Percentiles rank a stretch among this genome's conserved stretches.
phyloP scores from a whole-genome alignment of 164 flowering plant genomes.

The Saururus chinensis region DNA sequence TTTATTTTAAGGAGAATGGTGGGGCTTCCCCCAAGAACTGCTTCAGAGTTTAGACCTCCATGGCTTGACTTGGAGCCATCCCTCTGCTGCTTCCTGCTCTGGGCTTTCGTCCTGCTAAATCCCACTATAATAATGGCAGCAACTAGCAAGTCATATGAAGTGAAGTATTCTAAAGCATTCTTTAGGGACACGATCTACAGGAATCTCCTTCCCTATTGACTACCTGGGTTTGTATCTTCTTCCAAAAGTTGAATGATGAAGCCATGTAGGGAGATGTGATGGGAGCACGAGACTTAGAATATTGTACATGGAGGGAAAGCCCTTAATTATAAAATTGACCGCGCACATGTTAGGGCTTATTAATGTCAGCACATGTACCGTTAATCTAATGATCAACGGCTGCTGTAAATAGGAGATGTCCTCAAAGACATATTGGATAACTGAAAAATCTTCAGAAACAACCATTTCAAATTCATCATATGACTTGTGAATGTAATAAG shows the following conservation, averaged over 20 bases:
- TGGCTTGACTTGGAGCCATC: neutral
- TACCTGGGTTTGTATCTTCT: constrained; percentile 1
- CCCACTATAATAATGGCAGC: neutral
- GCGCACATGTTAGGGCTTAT: too few relatives aligned
- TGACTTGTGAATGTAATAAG: neutral
- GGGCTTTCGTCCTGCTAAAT: neutral
- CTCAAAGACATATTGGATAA: too few relatives aligned
- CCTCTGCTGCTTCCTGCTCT: neutral
- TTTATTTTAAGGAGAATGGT: too few relatives aligned
- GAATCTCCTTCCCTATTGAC: constrained; percentile 1
- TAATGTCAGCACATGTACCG: too few relatives aligned
- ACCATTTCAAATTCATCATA: constrained; percentile 1
- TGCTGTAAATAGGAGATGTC: too few relatives aligned
- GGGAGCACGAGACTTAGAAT: too few relatives aligned
- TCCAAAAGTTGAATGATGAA: neutral
- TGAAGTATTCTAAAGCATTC: neutral
- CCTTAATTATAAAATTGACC: too few relatives aligned
- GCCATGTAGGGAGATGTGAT: too few relatives aligned
- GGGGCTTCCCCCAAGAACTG: too few relatives aligned
- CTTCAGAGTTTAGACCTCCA: constrained; percentile 1
- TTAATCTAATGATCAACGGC: too few relatives aligned
- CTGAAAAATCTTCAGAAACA: too few relatives aligned
- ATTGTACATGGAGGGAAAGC: too few relatives aligned
- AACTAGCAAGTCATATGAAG: neutral
- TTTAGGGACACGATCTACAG: neutral